These are phyloP conservation scores for Penicillium sp. DNA, from an alignment of 2,329 filamentous ascomycete species.

Conservation along the genomic window DNA sequence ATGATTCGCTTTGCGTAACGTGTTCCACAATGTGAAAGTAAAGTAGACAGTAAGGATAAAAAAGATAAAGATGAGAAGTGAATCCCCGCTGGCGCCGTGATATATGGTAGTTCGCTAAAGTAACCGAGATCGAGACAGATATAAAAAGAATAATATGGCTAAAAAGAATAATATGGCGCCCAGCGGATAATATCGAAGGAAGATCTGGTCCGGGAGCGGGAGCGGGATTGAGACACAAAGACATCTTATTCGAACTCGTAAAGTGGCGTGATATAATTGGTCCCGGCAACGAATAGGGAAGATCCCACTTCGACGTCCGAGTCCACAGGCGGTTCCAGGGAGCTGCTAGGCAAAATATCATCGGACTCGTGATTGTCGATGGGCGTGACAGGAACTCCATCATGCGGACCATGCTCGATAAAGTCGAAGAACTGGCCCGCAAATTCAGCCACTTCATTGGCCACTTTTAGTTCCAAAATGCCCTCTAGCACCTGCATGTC, in stretches of 20 bases:
- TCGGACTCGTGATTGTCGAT: slow-evolving; percentile 8
- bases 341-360: not conserved
- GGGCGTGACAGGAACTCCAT: not conserved
- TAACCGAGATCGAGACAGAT: slow-evolving; percentile 7
- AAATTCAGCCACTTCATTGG: slow-evolving; percentile 44
- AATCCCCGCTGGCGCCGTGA: slow-evolving; percentile 10
- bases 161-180: not conserved
- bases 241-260: slow-evolving; percentile 15
- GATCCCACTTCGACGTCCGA: not conserved
- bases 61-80: not conserved
- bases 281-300: slow-evolving; percentile 6
- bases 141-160: not conserved
- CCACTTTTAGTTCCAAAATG: slow-evolving; percentile 42
- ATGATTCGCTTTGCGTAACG: slow-evolving; percentile 12
- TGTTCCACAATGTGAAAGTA: slow-evolving; percentile 9
- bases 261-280: slow-evolving; percentile 8
- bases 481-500: slow-evolving; percentile 43
- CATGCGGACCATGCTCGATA: slow-evolving; percentile 21
- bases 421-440: slow-evolving; percentile 42
- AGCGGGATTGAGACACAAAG: not conserved
- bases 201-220: not conserved
- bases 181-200: not conserved
- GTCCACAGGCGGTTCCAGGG: not conserved
- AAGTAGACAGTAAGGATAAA: not conserved
- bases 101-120: slow-evolving; percentile 20